Evolutionary conservation across 2,329 filamentous ascomycete species (phyloP).

Genomic region (Paecilomyces sp.): DNA sequence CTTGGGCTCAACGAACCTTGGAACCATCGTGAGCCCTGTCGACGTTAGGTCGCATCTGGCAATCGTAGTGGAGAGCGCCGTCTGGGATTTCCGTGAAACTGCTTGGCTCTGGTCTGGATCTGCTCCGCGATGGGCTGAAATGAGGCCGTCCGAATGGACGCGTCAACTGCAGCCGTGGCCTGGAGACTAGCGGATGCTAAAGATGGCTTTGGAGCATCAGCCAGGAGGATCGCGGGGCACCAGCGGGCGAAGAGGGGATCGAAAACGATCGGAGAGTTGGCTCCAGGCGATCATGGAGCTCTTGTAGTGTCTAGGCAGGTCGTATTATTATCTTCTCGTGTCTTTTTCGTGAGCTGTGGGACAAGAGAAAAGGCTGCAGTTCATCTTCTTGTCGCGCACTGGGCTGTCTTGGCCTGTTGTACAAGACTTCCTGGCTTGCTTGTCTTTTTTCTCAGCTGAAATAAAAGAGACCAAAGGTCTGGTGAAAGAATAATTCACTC

Average conservation of each 20-base stretch:
- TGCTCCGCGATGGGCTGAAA: conserved; percentile 22
- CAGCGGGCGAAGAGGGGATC: background rate
- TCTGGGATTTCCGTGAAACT: too few relatives aligned
- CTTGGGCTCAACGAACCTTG: background rate
- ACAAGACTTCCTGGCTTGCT: background rate
- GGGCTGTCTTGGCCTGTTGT: background rate
- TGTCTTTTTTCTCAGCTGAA: background rate
- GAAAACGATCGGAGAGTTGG: background rate
- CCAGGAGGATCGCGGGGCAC: background rate
- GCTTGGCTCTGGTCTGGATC: too few relatives aligned
- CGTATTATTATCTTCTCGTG: background rate
- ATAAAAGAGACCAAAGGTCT: background rate
- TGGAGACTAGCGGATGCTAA: conserved; percentile 1
- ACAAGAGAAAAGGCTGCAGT: background rate
- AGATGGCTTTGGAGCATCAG: conserved; percentile 4
- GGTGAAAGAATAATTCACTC: background rate
- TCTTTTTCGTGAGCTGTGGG: background rate
- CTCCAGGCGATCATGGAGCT: background rate
- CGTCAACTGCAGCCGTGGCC: conserved; percentile 10
- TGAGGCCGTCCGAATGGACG: conserved; percentile 20
- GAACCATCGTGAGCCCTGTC: background rate
- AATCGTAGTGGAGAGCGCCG: too few relatives aligned
- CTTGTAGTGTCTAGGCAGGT: background rate
- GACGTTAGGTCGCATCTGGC: background rate
- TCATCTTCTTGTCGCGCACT: background rate